These are phyloP conservation scores for Paraphoma sp. DNA, from an alignment of 2,329 filamentous ascomycete species.

Conservation along the genomic window DNA sequence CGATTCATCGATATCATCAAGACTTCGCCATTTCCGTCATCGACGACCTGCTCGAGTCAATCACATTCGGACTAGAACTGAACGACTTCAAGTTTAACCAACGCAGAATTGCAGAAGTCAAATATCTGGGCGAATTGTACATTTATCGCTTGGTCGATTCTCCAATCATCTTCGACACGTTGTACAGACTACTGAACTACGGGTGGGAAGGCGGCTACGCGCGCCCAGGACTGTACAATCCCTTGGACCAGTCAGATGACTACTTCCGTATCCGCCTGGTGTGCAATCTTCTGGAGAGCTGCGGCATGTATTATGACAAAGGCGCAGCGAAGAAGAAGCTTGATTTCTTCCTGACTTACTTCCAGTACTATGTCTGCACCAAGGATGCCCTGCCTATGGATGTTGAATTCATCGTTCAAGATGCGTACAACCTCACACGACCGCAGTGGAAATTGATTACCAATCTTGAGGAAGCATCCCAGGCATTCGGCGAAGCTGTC, in stretches of 20 bases:
- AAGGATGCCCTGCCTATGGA: conserved; percentile 95
- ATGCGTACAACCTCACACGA: conserved; percentile 82
- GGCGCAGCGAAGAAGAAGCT: conserved; percentile 95
- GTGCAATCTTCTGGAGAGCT: conserved; percentile 89
- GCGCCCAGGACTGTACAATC: conserved; percentile 75
- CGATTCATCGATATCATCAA: conserved; percentile 89
- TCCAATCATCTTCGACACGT: conserved; percentile 89
- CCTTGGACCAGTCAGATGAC: conserved; percentile 87
- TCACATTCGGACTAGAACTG: conserved; percentile 86
- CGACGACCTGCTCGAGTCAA: conserved; percentile 87
- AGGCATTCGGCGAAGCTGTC: conserved; percentile 85
- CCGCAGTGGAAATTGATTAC: conserved; percentile 91
- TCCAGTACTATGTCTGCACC: conserved; percentile 94
- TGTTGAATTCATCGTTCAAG: conserved; percentile 94
- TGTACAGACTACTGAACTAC: conserved; percentile 94
- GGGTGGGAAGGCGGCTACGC: conserved; percentile 86
- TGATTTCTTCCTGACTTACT: conserved; percentile 95
- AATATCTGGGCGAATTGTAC: conserved; percentile 95
- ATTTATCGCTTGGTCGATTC: conserved; percentile 98
- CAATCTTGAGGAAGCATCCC: conserved; percentile 81
- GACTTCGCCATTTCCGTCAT: conserved; percentile 90
- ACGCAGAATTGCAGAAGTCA: conserved; percentile 90
- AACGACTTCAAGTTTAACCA: conserved; percentile 99
- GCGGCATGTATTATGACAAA: conserved; percentile 93
- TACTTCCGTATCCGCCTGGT: conserved; percentile 94